These are phyloP conservation scores for Bryoglossum gracile DNA, from an alignment of 495 filamentous ascomycete genomes.

Conservation along the genomic window DNA sequence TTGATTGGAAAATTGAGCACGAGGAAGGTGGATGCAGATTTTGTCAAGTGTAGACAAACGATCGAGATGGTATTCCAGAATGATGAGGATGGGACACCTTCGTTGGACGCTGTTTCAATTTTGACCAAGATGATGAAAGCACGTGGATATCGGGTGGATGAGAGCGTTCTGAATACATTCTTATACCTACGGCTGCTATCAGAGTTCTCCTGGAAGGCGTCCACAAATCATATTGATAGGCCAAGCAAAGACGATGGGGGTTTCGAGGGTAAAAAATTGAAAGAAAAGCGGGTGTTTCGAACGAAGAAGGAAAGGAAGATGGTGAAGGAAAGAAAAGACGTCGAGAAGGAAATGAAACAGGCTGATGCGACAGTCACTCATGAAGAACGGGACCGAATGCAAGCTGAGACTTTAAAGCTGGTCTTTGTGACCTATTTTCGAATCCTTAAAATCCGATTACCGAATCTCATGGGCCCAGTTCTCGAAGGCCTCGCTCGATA, in stretches of 20 bases:
- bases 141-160: slow-evolving; percentile 69
- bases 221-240: slow-evolving; percentile 62
- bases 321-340: slow-evolving; percentile 70
- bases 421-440: slow-evolving; percentile 94
- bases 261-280: slow-evolving; percentile 48
- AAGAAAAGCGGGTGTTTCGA: slow-evolving; percentile 59
- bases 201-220: slow-evolving; percentile 79
- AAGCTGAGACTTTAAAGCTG: slow-evolving; percentile 89
- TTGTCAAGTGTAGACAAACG: slow-evolving; percentile 68
- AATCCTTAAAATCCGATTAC: slow-evolving; percentile 74
- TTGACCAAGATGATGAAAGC: slow-evolving; percentile 92
- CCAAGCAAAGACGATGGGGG: slow-evolving; percentile 34
- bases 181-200: slow-evolving; percentile 80
- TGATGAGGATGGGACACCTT: slow-evolving; percentile 81
- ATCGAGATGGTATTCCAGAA: slow-evolving; percentile 76
- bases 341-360: slow-evolving; percentile 89
- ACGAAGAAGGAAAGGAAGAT: slow-evolving; percentile 70
- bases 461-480: slow-evolving; percentile 84
- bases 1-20: slow-evolving; percentile 73
- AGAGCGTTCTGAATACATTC: slow-evolving; percentile 84
- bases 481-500: slow-evolving; percentile 85
- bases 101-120: slow-evolving; percentile 77
- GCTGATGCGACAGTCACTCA: slow-evolving; percentile 86
- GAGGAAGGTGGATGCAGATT: slow-evolving; percentile 60
- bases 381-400: slow-evolving; percentile 85